Conservation (phyloP, 345 rosid genomes). For the Bruguiera gymnorhiza region DNA sequence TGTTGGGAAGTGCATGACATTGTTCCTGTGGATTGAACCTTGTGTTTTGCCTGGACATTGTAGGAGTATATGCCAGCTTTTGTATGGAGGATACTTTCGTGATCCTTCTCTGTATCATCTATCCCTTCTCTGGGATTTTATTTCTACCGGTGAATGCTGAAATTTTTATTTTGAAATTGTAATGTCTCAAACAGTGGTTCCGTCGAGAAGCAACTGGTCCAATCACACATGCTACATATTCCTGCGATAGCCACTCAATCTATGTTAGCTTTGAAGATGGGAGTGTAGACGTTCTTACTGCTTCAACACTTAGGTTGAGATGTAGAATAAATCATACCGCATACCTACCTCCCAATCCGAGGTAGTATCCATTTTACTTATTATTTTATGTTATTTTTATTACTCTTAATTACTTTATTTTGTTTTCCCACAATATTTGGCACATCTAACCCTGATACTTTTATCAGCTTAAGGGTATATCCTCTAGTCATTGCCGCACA, state of each 20-base stretch:
- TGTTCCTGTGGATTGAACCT: neutral
- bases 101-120: too few species aligned
- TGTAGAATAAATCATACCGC: conserved; percentile 73
- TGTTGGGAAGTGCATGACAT: neutral
- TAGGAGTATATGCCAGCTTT: neutral
- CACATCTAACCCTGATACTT: conserved; percentile 12
- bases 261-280: conserved; percentile 78
- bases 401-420: neutral
- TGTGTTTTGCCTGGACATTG: neutral
- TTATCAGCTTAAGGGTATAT: conserved; percentile 65
- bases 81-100: too few species aligned
- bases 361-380: conserved; percentile 30
- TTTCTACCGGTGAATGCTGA: neutral
- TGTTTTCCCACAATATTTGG: neutral
- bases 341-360: conserved; percentile 65
- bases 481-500: conserved; percentile 83
- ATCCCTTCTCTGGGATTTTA: neutral
- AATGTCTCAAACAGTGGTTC: conserved; percentile 49
- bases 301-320: conserved; percentile 64
- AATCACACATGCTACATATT: conserved; percentile 76
- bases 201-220: conserved; percentile 61
- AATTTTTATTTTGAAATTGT: conserved; percentile 8
- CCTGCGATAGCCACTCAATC: conserved; percentile 74
- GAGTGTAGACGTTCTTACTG: conserved; percentile 59
- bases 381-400: neutral